Base-by-base conservation (phyloP, 2,329 filamentous ascomycete genomes). In the Calonectria ilicicola region DNA sequence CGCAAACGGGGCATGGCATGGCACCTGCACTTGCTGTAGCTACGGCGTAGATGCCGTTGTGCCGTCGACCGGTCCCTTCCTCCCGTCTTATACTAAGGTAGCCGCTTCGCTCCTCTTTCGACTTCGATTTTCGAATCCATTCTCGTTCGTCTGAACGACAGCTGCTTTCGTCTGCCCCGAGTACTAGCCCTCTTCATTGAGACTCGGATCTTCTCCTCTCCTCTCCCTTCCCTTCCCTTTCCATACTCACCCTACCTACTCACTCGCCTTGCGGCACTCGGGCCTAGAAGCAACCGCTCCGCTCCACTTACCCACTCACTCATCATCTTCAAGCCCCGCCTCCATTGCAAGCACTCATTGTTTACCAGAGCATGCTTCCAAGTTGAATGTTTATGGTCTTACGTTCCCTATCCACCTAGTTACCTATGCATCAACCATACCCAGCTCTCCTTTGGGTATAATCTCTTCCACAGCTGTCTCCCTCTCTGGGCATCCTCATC, bases 61-160 rank as follows among this genome's bases (percentile, higher is more conserved):
- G 53, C 53, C 53, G 53, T 60, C 53, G 53, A 60, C 53, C 53
- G 53, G 53, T 40, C 53, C 38, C 53, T 60, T 56, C 67, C 58
- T 67, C 64, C 67, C 29, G 26, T 67, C 63, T 60, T 72, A 75
- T 74, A 72, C 72, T 72, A 70, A 67, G 70, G 70, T 44, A 76
- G 63, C 74, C 60, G 65, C 42, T 47, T 21, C 72, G 72, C 71
- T 53, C 73, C 35, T 74, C 64, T 65, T 53, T 32, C 64, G 51
- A 27, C 44, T 65, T 58, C 66, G 53, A 35, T 35, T 65, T 53
- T 27, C 60, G 51, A 27, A 46, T 65, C 49, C 64, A 46, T 60
- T 58, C 26, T 67, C 67, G 26, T 14, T 21, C 27, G 40, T 70
- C 53, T 68, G 58, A 47, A 70, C 69, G 67, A 67, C 47, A 75